phyloP scores from a whole-genome alignment of 2,329 filamentous ascomycete genomes.

The Pseudocercospora fijiensis region DNA sequence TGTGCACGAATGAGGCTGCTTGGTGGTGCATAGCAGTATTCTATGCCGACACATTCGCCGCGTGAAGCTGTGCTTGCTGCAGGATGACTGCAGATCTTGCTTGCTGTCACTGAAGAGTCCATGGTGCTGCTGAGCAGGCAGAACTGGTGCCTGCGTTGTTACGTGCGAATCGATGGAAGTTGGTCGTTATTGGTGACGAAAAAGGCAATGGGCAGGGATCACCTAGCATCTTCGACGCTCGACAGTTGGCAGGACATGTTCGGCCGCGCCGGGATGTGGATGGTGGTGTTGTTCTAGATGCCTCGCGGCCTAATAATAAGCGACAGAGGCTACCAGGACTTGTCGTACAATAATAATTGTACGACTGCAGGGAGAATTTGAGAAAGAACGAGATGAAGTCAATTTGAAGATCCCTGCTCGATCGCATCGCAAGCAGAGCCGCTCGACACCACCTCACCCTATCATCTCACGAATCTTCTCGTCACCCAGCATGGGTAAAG shows the following conservation, averaged over 20 bases:
- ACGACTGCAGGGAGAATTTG: too few species aligned
- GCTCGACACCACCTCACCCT: neutral
- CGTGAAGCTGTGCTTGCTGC: neutral
- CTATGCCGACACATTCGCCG: too few species aligned
- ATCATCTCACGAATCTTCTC: neutral
- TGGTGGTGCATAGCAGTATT: neutral
- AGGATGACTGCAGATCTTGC: neutral
- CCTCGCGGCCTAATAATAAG: neutral
- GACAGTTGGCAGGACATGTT: slow-evolving; percentile 10
- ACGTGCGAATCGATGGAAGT: neutral
- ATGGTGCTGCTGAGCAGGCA: neutral
- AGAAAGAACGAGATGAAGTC: slow-evolving; percentile 2
- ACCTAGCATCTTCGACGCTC: neutral
- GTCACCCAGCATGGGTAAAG: slow-evolving; percentile 48
- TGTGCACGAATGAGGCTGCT: slow-evolving; percentile 6
- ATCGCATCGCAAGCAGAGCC: slow-evolving; percentile 6
- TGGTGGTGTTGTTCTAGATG: neutral
- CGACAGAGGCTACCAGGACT: neutral
- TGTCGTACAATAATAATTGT: too few species aligned
- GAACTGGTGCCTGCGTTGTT: slow-evolving; percentile 2
- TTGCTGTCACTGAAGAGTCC: neutral
- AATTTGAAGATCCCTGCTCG: neutral
- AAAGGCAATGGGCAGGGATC: neutral
- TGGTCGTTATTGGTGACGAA: slow-evolving; percentile 3
- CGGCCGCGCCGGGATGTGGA: slow-evolving; percentile 4